A percentile compares a stretch with the other conserved stretches of the same genome.
Conservation (phyloP, 140 eudicot genomes). For the Anethum foeniculum region DNA sequence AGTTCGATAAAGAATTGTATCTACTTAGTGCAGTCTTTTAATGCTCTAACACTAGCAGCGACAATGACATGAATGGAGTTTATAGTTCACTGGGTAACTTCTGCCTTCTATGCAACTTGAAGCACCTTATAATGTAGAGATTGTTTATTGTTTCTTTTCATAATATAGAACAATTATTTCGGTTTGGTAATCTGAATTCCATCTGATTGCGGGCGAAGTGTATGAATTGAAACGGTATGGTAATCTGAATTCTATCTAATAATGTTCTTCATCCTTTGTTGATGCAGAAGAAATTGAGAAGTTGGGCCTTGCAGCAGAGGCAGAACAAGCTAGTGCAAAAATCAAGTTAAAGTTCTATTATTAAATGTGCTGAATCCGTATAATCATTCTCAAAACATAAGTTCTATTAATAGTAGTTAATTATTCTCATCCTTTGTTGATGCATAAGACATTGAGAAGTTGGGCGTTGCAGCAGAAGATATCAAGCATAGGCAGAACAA, state of each 20-base stretch:
- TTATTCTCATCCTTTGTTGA: not conserved
- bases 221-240: not conserved
- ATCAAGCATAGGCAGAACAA: conserved; percentile 7
- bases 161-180: not conserved
- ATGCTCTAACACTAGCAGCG: not conserved
- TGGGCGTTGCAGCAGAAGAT: conserved; percentile 61
- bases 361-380: too few relatives aligned
- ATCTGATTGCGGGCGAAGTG: not conserved
- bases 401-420: not conserved
- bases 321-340: not conserved
- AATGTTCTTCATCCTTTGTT: not conserved
- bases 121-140: not conserved
- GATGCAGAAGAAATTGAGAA: conserved; percentile 77
- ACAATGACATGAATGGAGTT: not conserved
- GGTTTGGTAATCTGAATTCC: not conserved
- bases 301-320: conserved; percentile 45
- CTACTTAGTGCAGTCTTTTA: not conserved
- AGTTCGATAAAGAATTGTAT: not conserved
- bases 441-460: conserved; percentile 79
- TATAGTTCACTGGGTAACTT: not conserved
- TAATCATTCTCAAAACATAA: too few relatives aligned
- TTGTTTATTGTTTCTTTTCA: not conserved
- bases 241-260: not conserved
- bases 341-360: not conserved
- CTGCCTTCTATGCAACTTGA: not conserved